Percentiles rank a stretch among this genome's conserved stretches.
These are phyloP conservation scores for Sicyos edulis DNA, from an alignment of 306 rosid species.

Conservation along the genomic window DNA sequence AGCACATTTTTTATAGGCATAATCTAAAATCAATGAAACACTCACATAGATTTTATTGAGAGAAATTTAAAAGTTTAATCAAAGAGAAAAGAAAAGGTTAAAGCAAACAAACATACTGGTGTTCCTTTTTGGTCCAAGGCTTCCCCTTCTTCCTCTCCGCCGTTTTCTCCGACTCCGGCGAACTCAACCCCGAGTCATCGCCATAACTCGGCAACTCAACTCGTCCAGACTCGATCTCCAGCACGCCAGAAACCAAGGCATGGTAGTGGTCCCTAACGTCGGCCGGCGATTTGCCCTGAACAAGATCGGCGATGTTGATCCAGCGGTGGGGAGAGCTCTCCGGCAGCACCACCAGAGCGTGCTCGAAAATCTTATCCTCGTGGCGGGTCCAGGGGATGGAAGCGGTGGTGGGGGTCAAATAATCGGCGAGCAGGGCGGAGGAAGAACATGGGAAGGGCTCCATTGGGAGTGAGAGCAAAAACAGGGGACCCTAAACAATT, in stretches of 20 bases:
- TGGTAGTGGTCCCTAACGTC: background rate
- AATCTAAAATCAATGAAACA: too few relatives aligned
- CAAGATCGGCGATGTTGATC: background rate
- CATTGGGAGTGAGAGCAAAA: background rate
- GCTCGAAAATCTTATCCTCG: conserved; percentile 11
- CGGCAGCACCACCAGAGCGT: background rate
- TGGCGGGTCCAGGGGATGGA: background rate
- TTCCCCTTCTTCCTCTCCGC: too few relatives aligned
- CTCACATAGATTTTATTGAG: too few relatives aligned
- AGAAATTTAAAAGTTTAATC: too few relatives aligned
- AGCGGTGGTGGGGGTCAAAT: background rate
- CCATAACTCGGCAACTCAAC: background rate
- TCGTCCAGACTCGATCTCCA: background rate
- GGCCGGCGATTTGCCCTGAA: background rate
- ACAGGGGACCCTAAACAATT: too few relatives aligned
- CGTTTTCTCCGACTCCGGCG: too few relatives aligned
- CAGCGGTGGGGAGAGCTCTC: conserved; percentile 7
- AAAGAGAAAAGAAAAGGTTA: too few relatives aligned
- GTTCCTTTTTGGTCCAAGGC: too few relatives aligned
- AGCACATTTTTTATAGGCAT: too few relatives aligned
- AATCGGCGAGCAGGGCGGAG: background rate
- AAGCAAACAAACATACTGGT: too few relatives aligned
- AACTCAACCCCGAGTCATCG: too few relatives aligned
- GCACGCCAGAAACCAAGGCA: background rate
- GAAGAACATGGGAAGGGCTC: background rate